A percentile compares a stretch with the other conserved stretches of the same genome.
Conservation (phyloP, 441 rosid species). For the Populus hybrid region DNA sequence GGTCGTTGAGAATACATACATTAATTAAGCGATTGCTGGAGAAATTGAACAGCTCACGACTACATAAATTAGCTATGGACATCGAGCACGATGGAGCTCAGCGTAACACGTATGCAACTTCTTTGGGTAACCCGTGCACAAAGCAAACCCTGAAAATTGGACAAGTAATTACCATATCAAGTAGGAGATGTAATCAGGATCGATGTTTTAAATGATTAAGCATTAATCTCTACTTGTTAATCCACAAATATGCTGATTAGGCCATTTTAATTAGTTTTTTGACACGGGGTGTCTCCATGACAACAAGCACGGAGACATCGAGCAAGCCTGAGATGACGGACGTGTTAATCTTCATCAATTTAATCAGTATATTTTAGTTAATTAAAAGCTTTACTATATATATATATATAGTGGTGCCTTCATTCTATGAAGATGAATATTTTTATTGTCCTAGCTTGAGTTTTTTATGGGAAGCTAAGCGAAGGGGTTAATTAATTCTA, state of each 20-base stretch:
- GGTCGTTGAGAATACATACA: neutral
- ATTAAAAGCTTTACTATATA: too few species aligned
- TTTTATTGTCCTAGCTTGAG: neutral
- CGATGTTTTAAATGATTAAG: constrained; percentile 1
- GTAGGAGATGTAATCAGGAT: constrained; percentile 15
- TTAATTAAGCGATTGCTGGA: neutral
- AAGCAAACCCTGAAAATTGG: constrained; percentile 20
- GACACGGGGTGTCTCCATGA: neutral
- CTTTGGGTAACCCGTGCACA: constrained; percentile 27
- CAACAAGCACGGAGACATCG: constrained; percentile 16
- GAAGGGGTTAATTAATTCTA: neutral
- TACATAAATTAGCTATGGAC: neutral
- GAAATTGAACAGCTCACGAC: constrained; percentile 10
- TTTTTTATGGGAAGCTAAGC: too few species aligned
- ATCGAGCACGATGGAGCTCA: constrained; percentile 13
- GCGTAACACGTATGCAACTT: constrained; percentile 28
- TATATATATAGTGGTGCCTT: neutral
- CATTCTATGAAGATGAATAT: neutral
- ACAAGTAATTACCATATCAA: constrained; percentile 27
- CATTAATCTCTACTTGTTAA: constrained; percentile 1
- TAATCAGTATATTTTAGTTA: too few species aligned
- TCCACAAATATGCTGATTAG: constrained; percentile 5
- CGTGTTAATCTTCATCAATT: too few species aligned
- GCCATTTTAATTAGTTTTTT: neutral
- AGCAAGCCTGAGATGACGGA: constrained; percentile 1